These are phyloP conservation scores for Aspergillus udagawae DNA, from an alignment of 2,329 filamentous ascomycete genomes.

Conservation along the genomic window DNA sequence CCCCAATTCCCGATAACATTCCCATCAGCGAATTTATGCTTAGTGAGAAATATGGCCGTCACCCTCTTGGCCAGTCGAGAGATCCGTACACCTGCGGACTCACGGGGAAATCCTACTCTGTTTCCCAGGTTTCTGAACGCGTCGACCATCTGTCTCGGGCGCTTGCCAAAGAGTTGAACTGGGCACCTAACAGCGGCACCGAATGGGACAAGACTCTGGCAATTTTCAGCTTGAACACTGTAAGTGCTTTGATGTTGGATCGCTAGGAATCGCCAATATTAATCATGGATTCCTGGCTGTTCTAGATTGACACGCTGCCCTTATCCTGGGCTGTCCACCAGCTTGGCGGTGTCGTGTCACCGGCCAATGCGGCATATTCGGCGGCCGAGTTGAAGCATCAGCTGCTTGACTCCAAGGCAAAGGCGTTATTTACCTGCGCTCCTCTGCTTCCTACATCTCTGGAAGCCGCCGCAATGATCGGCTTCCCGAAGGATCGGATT, in stretches of 20 bases:
- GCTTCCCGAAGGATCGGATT: slow-evolving; percentile 60
- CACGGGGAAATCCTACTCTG: slow-evolving; percentile 63
- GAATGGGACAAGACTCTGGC: slow-evolving; percentile 80
- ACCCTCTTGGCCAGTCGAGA: slow-evolving; percentile 58
- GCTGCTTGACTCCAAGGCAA: slow-evolving; percentile 64
- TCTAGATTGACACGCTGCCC: slow-evolving; percentile 69
- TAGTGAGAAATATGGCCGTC: slow-evolving; percentile 65
- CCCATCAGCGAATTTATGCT: slow-evolving; percentile 74
- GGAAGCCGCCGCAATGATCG: slow-evolving; percentile 59
- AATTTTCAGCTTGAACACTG: slow-evolving; percentile 76
- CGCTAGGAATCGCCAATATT: neutral
- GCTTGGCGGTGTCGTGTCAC: slow-evolving; percentile 68
- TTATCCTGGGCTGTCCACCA: slow-evolving; percentile 71
- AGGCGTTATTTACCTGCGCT: slow-evolving; percentile 67
- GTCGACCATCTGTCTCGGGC: slow-evolving; percentile 65
- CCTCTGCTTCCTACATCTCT: slow-evolving; percentile 63
- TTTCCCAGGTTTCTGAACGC: slow-evolving; percentile 60
- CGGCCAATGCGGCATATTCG: slow-evolving; percentile 72
- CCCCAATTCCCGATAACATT: slow-evolving; percentile 67
- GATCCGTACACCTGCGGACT: slow-evolving; percentile 75
- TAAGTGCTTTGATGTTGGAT: slow-evolving; percentile 35
- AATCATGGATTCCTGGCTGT: neutral
- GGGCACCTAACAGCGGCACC: slow-evolving; percentile 63
- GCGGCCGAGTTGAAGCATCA: slow-evolving; percentile 68
- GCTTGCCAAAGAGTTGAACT: slow-evolving; percentile 67